Evolutionary conservation across 2,329 filamentous ascomycete genomes (phyloP).

Genomic region (Diaporthe citriasiana): DNA sequence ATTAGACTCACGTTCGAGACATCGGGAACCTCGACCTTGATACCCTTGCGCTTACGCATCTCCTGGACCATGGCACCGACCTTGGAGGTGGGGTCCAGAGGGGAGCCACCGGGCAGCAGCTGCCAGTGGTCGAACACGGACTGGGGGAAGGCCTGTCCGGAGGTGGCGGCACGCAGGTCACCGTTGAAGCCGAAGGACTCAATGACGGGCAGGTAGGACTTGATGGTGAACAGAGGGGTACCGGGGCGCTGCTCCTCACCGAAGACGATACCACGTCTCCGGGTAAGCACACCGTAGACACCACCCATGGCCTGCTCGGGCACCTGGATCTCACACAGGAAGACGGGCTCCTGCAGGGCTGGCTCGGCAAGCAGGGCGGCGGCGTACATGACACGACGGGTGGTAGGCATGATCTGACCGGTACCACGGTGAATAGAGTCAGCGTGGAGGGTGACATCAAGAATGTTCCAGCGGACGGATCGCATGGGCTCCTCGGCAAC

Average conservation of each 20-base stretch:
- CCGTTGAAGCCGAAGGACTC: constrained; percentile 86
- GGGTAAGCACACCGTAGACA: constrained; percentile 99
- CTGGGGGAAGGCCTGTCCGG: constrained; percentile 99
- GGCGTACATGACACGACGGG: constrained; percentile 97
- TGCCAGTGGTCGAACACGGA: constrained; percentile 99
- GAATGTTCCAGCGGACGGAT: constrained; percentile 96
- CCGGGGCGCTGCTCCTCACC: constrained; percentile 97
- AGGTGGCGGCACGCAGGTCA: constrained; percentile 93
- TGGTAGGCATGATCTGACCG: constrained; percentile 98
- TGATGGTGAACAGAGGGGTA: constrained; percentile 98
- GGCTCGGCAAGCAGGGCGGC: constrained; percentile 91
- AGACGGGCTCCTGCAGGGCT: constrained; percentile 95
- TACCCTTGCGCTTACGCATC: constrained; percentile 99
- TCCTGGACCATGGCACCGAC: constrained; percentile 85
- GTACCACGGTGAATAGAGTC: constrained; percentile 99
- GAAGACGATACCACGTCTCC: constrained; percentile 99
- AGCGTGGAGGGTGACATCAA: constrained; percentile 99
- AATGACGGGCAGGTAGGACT: constrained; percentile 58
- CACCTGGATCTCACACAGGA: constrained; percentile 99
- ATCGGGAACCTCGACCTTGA: constrained; percentile 95
- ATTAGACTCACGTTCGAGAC: constrained; percentile 88
- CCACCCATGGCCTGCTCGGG: constrained; percentile 99
- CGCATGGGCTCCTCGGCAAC: constrained; percentile 99
- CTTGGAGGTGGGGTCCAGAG: constrained; percentile 86
- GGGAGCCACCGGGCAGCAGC: constrained; percentile 92